Percentiles rank a stretch among this genome's conserved stretches.
Conservation (phyloP, 805 yeast species). For the Candida gorgasii region DNA sequence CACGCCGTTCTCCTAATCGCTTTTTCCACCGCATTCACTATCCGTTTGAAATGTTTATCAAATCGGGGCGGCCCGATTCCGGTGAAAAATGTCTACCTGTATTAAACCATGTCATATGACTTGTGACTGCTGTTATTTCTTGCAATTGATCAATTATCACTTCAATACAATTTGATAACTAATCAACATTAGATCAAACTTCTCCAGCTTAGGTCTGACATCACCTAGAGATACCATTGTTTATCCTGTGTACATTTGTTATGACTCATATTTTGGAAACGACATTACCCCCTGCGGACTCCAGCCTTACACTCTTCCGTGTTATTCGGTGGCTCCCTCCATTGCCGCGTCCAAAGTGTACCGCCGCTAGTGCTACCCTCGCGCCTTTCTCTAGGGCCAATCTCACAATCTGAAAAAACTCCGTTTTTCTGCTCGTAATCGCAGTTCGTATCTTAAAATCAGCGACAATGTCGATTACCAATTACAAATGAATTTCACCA, state of each 20-base stretch:
- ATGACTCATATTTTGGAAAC: neutral
- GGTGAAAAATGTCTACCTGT: neutral
- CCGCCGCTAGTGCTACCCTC: no score
- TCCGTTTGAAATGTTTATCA: neutral
- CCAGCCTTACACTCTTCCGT: neutral
- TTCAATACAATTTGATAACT: no score
- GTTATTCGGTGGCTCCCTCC: no score
- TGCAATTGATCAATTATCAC: neutral
- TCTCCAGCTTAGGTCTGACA: neutral
- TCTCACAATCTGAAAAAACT: neutral
- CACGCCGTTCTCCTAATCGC: no score
- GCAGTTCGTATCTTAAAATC: neutral
- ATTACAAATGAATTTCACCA: slow-evolving; percentile 2
- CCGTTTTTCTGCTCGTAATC: neutral
- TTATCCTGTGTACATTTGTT: neutral
- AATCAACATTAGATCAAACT: no score
- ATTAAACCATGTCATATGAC: neutral
- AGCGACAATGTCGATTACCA: neutral
- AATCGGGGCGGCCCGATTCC: neutral
- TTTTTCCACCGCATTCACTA: no score
- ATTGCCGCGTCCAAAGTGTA: no score
- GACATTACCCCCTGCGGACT: neutral
- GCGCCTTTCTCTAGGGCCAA: no score
- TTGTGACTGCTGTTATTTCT: slow-evolving; percentile 2
- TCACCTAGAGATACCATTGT: neutral